A percentile compares a stretch with the other conserved stretches of the same genome.
Evolutionary conservation across 805 yeast species (phyloP).

Genomic region (Danielozyma ontarioensis): DNA sequence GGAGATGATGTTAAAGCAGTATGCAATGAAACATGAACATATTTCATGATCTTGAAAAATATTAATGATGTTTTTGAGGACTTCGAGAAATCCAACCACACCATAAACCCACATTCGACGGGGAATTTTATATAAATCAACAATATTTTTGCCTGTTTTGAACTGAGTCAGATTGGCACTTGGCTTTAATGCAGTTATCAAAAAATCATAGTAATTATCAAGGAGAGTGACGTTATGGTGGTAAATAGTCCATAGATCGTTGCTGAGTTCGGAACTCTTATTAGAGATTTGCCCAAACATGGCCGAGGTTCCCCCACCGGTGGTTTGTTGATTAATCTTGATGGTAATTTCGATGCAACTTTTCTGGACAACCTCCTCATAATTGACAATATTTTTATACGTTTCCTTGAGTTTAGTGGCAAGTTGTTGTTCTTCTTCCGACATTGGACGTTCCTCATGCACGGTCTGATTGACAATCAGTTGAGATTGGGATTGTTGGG

Average conservation of each 20-base stretch:
- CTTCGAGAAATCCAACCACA: slow-evolving; percentile 74
- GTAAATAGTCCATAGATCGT: slow-evolving; percentile 68
- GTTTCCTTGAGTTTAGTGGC: slow-evolving; percentile 72
- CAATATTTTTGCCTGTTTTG: slow-evolving; percentile 72
- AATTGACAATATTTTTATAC: slow-evolving; percentile 61
- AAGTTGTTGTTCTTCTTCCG: slow-evolving; percentile 60
- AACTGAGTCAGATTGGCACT: slow-evolving; percentile 44
- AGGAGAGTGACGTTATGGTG: slow-evolving; percentile 60
- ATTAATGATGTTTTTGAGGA: slow-evolving; percentile 66
- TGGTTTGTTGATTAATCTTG: slow-evolving; percentile 37
- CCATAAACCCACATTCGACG: slow-evolving; percentile 85
- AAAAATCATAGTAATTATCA: slow-evolving; percentile 68
- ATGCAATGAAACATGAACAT: slow-evolving; percentile 67
- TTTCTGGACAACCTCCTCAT: slow-evolving; percentile 66
- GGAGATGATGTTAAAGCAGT: slow-evolving; percentile 59
- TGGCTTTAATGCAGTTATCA: slow-evolving; percentile 67
- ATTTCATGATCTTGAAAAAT: slow-evolving; percentile 75
- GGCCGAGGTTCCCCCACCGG: slow-evolving; percentile 9
- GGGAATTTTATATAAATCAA: slow-evolving; percentile 71
- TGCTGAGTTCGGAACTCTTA: slow-evolving; percentile 45
- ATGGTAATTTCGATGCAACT: slow-evolving; percentile 57
- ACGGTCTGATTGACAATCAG: not conserved
- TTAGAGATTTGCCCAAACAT: slow-evolving; percentile 11
- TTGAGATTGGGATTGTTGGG: not conserved
- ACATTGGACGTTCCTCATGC: slow-evolving; percentile 28